Percentiles rank a stretch among this genome's conserved stretches.
phyloP scores from a whole-genome alignment of 805 yeast genomes.

The Kuraishia piskuri region DNA sequence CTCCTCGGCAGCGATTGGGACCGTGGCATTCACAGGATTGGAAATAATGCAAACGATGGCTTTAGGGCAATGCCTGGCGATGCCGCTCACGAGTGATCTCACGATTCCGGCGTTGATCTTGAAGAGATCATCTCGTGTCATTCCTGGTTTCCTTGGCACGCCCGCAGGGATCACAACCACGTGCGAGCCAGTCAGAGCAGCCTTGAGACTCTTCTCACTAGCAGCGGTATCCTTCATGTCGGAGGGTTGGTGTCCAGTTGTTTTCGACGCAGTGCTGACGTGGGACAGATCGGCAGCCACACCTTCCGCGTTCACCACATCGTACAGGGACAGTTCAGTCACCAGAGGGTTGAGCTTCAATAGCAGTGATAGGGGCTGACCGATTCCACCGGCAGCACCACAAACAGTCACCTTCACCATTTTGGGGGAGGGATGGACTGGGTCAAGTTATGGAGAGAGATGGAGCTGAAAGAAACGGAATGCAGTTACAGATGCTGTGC shows the following conservation, averaged over 20 bases:
- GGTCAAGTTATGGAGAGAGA: background rate
- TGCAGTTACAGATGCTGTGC: no score
- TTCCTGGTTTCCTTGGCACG: slow-evolving; percentile 89
- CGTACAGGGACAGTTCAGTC: slow-evolving; percentile 66
- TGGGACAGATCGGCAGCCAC: slow-evolving; percentile 86
- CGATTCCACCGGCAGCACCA: slow-evolving; percentile 93
- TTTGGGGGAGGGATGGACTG: background rate
- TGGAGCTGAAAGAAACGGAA: no score
- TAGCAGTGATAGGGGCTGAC: slow-evolving; percentile 82
- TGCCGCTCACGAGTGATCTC: slow-evolving; percentile 39
- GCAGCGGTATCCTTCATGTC: slow-evolving; percentile 9
- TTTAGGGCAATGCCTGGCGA: slow-evolving; percentile 38
- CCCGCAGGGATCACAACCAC: slow-evolving; percentile 67
- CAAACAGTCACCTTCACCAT: slow-evolving; percentile 63
- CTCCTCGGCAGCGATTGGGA: slow-evolving; percentile 51
- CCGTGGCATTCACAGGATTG: slow-evolving; percentile 56
- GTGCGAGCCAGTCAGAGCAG: slow-evolving; percentile 33
- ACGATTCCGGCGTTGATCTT: slow-evolving; percentile 61
- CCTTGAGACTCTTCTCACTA: slow-evolving; percentile 26
- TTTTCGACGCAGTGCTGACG: slow-evolving; percentile 59
- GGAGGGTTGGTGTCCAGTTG: slow-evolving; percentile 52
- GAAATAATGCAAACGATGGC: slow-evolving; percentile 49
- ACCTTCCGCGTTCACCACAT: slow-evolving; percentile 79
- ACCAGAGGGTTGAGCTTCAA: slow-evolving; percentile 61
- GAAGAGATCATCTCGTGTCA: slow-evolving; percentile 88